These are phyloP conservation scores for Aspergillus sp. DNA, from an alignment of 2,329 filamentous ascomycete species.

Conservation along the genomic window DNA sequence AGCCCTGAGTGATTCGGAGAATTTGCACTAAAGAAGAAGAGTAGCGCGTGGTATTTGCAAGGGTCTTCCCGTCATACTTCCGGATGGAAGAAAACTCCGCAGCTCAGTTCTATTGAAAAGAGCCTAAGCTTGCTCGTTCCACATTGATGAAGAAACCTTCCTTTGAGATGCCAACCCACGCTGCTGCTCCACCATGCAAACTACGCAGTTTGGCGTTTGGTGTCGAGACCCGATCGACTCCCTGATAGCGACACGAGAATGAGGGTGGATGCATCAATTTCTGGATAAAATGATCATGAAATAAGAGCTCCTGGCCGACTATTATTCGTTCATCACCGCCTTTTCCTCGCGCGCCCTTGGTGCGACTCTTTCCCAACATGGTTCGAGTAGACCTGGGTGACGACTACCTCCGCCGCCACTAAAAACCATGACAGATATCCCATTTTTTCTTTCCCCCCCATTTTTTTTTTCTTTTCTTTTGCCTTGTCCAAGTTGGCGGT, in stretches of 20 bases:
- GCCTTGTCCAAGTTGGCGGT: not conserved
- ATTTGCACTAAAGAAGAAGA: constrained; percentile 11
- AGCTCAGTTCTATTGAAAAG: not conserved
- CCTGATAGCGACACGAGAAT: constrained; percentile 1
- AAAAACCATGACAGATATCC: not conserved
- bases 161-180: constrained; percentile 17
- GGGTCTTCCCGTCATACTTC: constrained; percentile 7
- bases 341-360: not conserved
- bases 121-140: constrained; percentile 1
- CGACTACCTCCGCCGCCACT: not conserved
- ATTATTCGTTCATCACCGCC: not conserved
- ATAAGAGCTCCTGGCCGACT: not conserved
- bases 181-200: constrained; percentile 20
- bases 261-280: constrained; percentile 18
- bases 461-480: not conserved
- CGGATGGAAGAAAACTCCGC: not conserved
- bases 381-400: not conserved
- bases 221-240: constrained; percentile 8
- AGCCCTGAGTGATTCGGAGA: constrained; percentile 11
- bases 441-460: not conserved
- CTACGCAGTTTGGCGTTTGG: constrained; percentile 8
- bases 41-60: constrained; percentile 7
- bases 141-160: constrained; percentile 5
- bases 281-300: constrained; percentile 3
- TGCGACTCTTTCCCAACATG: not conserved